A percentile compares a stretch with the other conserved stretches of the same genome.
phyloP scores from a whole-genome alignment of 2,329 filamentous ascomycete species.

The Botrytis porri region DNA sequence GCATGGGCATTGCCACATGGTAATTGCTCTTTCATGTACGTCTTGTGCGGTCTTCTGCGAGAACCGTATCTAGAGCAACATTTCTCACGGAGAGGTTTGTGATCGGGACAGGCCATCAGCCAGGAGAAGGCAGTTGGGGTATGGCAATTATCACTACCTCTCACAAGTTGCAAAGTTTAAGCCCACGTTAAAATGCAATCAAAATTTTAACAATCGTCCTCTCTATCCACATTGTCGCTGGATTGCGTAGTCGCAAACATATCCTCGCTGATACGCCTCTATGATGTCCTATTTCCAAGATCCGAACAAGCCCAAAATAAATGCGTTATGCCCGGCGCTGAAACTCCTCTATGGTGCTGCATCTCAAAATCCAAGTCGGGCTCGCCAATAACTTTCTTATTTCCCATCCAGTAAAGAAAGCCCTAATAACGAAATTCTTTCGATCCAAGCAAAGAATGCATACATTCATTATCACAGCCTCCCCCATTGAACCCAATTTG shows the following conservation, averaged over 20 bases:
- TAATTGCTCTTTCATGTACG: neutral
- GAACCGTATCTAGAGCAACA: neutral
- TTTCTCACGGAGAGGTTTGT: neutral
- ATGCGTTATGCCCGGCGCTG: neutral
- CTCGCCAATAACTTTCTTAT: neutral
- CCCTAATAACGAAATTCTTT: neutral
- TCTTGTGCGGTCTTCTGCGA: neutral
- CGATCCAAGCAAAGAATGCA: neutral
- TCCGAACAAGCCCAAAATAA: neutral
- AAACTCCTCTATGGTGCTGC: neutral
- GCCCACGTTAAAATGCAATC: neutral
- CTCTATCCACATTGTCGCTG: too few relatives aligned
- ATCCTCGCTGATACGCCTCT: neutral
- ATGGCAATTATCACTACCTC: neutral
- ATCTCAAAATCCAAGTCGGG: neutral
- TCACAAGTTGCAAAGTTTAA: neutral
- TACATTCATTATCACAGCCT: neutral
- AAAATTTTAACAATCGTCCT: neutral
- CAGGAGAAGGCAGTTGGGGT: neutral
- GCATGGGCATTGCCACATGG: neutral
- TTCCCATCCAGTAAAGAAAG: too few relatives aligned
- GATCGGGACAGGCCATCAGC: neutral
- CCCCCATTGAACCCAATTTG: neutral
- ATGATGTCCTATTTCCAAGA: neutral
- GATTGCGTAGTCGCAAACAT: constrained; percentile 7